Conservation (phyloP, 805 yeast genomes). For the Barnettozyma botsteinii region DNA sequence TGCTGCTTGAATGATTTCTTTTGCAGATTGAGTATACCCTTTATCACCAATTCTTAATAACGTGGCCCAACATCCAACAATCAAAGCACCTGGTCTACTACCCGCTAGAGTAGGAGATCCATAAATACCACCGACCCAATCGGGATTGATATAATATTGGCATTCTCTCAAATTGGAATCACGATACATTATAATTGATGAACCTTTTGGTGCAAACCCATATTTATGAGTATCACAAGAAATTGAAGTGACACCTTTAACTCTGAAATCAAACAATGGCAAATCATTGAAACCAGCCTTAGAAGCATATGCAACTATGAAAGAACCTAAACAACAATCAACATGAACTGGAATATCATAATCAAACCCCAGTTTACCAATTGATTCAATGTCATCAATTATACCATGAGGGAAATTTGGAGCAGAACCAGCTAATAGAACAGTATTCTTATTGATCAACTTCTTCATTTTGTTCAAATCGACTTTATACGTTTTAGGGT, state of each 20-base stretch:
- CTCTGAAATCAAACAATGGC: conserved; percentile 70
- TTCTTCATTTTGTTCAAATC: conserved; percentile 55
- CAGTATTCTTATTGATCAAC: conserved; percentile 73
- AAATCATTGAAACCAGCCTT: conserved; percentile 46
- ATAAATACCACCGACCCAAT: conserved; percentile 93
- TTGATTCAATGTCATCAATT: conserved; percentile 75
- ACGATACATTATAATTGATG: conserved; percentile 88
- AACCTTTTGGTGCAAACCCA: conserved; percentile 98
- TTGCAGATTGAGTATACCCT: conserved; percentile 71
- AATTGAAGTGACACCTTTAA: conserved; percentile 92
- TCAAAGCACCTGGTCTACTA: conserved; percentile 92
- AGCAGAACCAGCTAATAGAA: conserved; percentile 84
- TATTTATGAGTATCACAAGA: conserved; percentile 99
- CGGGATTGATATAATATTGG: conserved; percentile 78
- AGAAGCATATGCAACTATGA: conserved; percentile 74
- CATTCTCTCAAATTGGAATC: conserved; percentile 56
- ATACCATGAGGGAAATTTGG: conserved; percentile 98
- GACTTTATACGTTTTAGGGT: conserved; percentile 60
- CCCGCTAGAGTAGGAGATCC: conserved; percentile 98
- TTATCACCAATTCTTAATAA: conserved; percentile 72
- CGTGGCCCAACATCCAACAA: conserved; percentile 99
- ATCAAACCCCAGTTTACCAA: conserved; percentile 52
- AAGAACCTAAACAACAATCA: conserved; percentile 94
- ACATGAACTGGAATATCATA: conserved; percentile 86
- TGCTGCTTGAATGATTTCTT: conserved; percentile 62